Conservation (phyloP, 2,329 filamentous ascomycete species). For the Fusarium pininemorale region DNA sequence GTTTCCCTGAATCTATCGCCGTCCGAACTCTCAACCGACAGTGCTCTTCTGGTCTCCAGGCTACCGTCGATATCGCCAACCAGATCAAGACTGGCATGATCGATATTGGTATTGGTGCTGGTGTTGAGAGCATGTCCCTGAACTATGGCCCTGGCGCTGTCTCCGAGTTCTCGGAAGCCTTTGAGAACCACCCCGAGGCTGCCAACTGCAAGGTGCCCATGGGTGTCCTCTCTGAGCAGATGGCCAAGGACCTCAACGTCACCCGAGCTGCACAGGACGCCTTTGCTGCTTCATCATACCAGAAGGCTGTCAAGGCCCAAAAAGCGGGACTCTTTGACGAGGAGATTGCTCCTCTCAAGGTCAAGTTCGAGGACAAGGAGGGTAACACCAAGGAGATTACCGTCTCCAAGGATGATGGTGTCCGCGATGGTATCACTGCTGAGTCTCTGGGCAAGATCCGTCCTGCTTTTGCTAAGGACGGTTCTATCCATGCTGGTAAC, state of each 20-base stretch:
- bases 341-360: conserved; percentile 87
- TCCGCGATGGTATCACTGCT: conserved; percentile 83
- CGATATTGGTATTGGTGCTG: conserved; percentile 91
- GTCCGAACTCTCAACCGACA: conserved; percentile 92
- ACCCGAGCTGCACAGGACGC: conserved; percentile 79
- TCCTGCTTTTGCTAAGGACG: conserved; percentile 89
- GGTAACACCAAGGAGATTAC: conserved; percentile 85
- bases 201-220: conserved; percentile 98
- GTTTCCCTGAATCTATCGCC: conserved; percentile 86
- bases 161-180: conserved; percentile 88
- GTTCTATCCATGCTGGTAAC: conserved; percentile 95
- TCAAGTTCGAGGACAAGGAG: conserved; percentile 90
- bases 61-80: conserved; percentile 93
- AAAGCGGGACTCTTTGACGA: conserved; percentile 88
- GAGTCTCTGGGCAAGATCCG: conserved; percentile 92
- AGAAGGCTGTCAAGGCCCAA: conserved; percentile 88
- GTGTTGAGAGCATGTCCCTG: conserved; percentile 94
- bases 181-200: conserved; percentile 82
- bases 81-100: conserved; percentile 93
- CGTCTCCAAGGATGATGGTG: conserved; percentile 86
- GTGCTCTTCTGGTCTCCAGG: conserved; percentile 92
- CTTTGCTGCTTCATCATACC: conserved; percentile 94
- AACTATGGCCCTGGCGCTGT: conserved; percentile 93
- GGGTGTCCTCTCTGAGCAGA: conserved; percentile 91
- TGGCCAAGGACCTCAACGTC: conserved; percentile 87